Evolutionary conservation across 352 stramenopile species (phyloP), one percentile per base, ranked within the genome.

Genomic region (Hyaloperonospora brassicae): DNA sequence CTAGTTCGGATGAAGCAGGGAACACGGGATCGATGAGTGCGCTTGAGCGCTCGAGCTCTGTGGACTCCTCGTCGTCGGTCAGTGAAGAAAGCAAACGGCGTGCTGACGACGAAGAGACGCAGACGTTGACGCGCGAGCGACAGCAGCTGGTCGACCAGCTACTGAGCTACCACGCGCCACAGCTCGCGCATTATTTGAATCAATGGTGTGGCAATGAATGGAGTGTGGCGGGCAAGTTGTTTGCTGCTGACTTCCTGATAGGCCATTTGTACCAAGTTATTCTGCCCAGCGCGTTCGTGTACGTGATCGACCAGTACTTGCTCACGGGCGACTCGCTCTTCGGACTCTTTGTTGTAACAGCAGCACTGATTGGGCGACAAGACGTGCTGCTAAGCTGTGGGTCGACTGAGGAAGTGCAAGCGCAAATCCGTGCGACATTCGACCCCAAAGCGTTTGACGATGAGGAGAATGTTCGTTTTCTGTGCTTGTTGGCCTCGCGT

Each of bases 301-400:
- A 81, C 50, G 59, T 92, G 25, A 81, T 92, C 68, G 81, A 92
- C 60, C 79, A 89, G 59, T 86, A 87, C 35, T 58, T 92, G 51
- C 52, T 92, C 21, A 89, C 76, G 0, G 64, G 71, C 7, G 81
- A 92, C 66, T 71, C 68, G 25, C 57, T 85, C 11, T 87, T 89
- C 50, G 74, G 79, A 12, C 59, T 89, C 23, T 92, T 89, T 47
- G 59, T 92, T 40, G 52, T 89, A 5, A 68, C 88, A 7, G 79
- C 81, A 0, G 64, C 66, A 46, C 54, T 92, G 1, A 66, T 88
- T 43, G 64, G 73, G 17, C 47, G 54, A 2, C 61, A 77, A 10
- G 71, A 88, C 0, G 49, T 47, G 21, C 53, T 92, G 12, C 61
- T 64, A 17, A 21, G n/a, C n/a, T 68, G 51, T 43, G 50, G 42